A percentile compares a stretch with the other conserved stretches of the same genome.
phyloP scores from a whole-genome alignment of 345 rosid genomes.

The Eucalyptus tenuipes region DNA sequence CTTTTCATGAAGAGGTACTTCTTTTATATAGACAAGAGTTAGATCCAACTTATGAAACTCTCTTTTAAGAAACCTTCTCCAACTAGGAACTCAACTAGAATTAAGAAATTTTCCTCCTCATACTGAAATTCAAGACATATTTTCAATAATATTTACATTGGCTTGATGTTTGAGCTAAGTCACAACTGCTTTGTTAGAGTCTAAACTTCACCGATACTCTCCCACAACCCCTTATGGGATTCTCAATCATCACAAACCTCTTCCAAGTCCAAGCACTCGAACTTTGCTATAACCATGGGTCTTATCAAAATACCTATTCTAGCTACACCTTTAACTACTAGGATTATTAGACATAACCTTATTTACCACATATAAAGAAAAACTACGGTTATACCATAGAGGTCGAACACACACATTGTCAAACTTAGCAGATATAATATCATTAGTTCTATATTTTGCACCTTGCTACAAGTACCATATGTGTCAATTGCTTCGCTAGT shows the following conservation, averaged over 20 bases:
- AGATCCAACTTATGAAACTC: not conserved
- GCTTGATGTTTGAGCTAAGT: not conserved
- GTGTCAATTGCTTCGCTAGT: not conserved
- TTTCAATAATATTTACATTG: no score
- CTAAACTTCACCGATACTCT: not conserved
- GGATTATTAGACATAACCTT: not conserved
- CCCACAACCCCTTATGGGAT: accelerated
- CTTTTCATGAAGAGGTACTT: not conserved
- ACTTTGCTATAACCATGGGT: no score
- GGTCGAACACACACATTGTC: not conserved
- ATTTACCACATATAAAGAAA: not conserved
- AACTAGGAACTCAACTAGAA: not conserved
- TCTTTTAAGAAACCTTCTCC: not conserved
- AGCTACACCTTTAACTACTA: not conserved
- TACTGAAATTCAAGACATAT: not conserved
- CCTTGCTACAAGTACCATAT: not conserved
- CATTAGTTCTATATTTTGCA: not conserved
- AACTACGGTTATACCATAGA: no score
- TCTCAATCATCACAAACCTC: accelerated
- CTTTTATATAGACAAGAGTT: not conserved
- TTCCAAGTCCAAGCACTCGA: no score
- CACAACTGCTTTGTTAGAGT: not conserved
- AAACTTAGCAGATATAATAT: not conserved
- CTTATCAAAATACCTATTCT: not conserved
- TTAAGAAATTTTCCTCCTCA: not conserved